Percentiles rank a stretch among this genome's conserved stretches.
Conservation (phyloP, 202 grass and related monocot genomes). For the Schoenoplectus triqueter region DNA sequence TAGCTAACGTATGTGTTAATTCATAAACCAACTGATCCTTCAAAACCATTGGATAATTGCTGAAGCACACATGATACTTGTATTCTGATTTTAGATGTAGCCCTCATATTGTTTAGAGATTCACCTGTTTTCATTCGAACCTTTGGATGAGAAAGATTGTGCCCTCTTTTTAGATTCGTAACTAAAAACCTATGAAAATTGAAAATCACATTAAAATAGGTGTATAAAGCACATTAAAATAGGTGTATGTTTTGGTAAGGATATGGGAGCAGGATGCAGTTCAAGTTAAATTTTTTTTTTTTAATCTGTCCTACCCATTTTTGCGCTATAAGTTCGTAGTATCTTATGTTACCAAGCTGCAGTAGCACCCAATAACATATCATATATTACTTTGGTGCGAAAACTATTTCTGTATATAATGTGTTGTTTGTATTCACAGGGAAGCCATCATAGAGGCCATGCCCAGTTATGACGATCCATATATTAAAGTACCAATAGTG, state of each 20-base stretch:
- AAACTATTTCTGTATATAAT: not conserved
- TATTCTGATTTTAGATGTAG: too few species aligned
- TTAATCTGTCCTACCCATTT: not conserved
- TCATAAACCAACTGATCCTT: not conserved
- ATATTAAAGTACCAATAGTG: constrained; percentile 85
- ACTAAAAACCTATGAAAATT: not conserved
- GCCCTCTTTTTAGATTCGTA: too few species aligned
- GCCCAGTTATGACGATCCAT: constrained; percentile 72
- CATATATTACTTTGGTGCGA: not conserved
- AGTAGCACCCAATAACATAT: not conserved
- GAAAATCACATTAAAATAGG: not conserved
- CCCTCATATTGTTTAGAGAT: too few species aligned
- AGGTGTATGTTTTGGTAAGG: too few species aligned
- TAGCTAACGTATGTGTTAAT: not conserved
- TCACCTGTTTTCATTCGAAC: too few species aligned
- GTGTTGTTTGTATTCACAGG: constrained; percentile 53
- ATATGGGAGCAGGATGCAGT: not conserved
- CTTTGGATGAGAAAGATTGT: too few species aligned
- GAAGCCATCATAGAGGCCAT: constrained; percentile 64
- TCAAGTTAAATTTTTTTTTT: not conserved
- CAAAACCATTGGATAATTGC: not conserved
- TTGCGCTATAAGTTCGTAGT: not conserved
- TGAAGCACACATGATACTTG: not conserved
- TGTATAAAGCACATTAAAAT: not conserved
- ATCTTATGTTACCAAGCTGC: not conserved